Percentiles rank a stretch among this genome's conserved stretches.
phyloP scores from a whole-genome alignment of 345 rosid genomes.

The Turnera subulata region DNA sequence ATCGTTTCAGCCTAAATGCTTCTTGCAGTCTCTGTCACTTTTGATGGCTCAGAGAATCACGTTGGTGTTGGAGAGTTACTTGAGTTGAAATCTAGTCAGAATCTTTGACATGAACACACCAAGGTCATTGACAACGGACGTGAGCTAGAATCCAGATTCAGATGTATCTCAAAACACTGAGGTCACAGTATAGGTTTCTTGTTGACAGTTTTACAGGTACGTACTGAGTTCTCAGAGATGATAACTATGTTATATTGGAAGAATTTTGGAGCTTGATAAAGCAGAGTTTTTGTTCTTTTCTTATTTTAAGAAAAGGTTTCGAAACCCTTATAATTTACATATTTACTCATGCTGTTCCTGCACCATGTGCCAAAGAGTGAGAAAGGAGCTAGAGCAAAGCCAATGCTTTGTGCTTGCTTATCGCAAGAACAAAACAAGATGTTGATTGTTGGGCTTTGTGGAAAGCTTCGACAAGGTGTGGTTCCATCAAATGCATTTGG shows the following conservation, averaged over 20 bases:
- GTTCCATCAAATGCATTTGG: too few relatives aligned
- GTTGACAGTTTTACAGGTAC: constrained; percentile 92
- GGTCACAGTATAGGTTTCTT: constrained; percentile 92
- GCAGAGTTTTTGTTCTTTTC: too few relatives aligned
- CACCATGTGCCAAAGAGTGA: constrained; percentile 63
- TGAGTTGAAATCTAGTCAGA: constrained; percentile 64
- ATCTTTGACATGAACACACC: constrained; percentile 61
- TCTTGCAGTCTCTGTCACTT: too few relatives aligned
- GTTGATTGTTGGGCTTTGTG: too few relatives aligned
- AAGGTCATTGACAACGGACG: constrained; percentile 54
- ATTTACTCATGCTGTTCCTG: constrained; percentile 11
- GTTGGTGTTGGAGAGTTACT: constrained; percentile 90
- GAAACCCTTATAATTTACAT: constrained; percentile 1
- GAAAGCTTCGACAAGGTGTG: too few relatives aligned
- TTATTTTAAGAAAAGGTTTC: not conserved
- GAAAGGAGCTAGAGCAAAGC: too few relatives aligned
- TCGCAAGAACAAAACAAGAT: too few relatives aligned
- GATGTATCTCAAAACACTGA: constrained; percentile 80
- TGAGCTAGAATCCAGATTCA: constrained; percentile 65
- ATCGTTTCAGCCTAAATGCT: too few relatives aligned
- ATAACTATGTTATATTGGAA: not conserved
- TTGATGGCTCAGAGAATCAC: constrained; percentile 61
- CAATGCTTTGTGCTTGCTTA: too few relatives aligned
- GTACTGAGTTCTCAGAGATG: constrained; percentile 7
- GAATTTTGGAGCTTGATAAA: not conserved